These are phyloP conservation scores for Prunus mongolica DNA, from an alignment of 306 rosid species.

Conservation along the genomic window DNA sequence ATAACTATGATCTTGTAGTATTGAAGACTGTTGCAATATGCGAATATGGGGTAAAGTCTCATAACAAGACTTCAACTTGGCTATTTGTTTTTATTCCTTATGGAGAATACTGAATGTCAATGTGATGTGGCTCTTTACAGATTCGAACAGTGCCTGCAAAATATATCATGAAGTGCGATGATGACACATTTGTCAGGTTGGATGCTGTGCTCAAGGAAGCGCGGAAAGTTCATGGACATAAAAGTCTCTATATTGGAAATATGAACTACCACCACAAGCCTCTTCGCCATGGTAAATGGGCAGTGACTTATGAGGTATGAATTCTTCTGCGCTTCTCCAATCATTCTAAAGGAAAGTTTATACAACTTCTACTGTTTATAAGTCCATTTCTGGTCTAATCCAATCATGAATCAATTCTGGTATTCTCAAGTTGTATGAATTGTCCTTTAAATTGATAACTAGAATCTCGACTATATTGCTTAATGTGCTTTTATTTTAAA, in stretches of 20 bases:
- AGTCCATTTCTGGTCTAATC: neutral
- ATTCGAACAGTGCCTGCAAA: constrained; percentile 56
- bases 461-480: neutral
- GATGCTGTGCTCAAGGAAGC: constrained; percentile 69
- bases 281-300: constrained; percentile 96
- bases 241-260: constrained; percentile 84
- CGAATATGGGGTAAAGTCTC: constrained; percentile 82
- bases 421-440: neutral
- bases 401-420: neutral
- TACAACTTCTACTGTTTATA: neutral
- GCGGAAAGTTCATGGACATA: constrained; percentile 34
- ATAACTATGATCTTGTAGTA: constrained; percentile 91
- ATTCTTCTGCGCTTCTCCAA: constrained; percentile 10
- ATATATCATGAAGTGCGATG: constrained; percentile 92
- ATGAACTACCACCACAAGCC: constrained; percentile 86
- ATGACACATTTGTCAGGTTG: constrained; percentile 92
- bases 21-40: constrained; percentile 93
- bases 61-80: constrained; percentile 10
- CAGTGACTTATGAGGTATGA: constrained; percentile 89
- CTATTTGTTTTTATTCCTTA: constrained; percentile 14
- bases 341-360: neutral
- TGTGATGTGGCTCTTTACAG: constrained; percentile 38
- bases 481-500: neutral
- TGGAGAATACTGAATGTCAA: constrained; percentile 1
- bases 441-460: neutral